Evolutionary conservation across 768 basidiomycete genomes (phyloP).

Genomic region (Kwoniella shandongensis): DNA sequence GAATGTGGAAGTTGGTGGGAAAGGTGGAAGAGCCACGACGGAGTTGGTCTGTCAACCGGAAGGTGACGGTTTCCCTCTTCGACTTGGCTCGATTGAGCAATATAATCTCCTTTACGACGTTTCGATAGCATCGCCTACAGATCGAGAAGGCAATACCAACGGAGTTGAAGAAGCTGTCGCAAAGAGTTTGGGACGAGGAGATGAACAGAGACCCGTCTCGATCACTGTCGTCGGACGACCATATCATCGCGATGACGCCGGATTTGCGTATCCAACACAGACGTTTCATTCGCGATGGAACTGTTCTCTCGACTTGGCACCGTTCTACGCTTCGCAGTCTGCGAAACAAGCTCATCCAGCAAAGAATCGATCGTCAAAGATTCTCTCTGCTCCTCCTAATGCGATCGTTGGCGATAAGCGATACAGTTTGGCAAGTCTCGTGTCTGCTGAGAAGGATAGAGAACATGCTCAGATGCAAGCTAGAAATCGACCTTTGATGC

Average conservation of each 20-base stretch:
- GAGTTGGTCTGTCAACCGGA: constrained; percentile 46
- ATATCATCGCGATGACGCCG: constrained; percentile 28
- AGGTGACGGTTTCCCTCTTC: constrained; percentile 66
- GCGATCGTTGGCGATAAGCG: constrained; percentile 47
- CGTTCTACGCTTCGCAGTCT: constrained; percentile 40
- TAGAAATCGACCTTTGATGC: constrained; percentile 31
- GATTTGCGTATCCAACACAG: constrained; percentile 63
- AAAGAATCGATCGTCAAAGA: constrained; percentile 15
- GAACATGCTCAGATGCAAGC: background rate
- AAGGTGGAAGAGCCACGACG: constrained; percentile 54
- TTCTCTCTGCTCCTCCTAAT: constrained; percentile 15
- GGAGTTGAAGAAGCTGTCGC: constrained; percentile 32
- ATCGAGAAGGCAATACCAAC: constrained; percentile 9
- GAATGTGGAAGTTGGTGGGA: constrained; percentile 72
- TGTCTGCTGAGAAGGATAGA: constrained; percentile 21
- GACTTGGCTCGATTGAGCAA: constrained; percentile 71
- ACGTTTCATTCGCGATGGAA: constrained; percentile 87
- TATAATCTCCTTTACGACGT: constrained; percentile 87
- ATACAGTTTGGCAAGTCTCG: constrained; percentile 40
- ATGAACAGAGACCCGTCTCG: constrained; percentile 72
- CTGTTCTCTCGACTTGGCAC: constrained; percentile 75
- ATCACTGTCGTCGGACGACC: constrained; percentile 79
- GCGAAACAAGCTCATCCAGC: constrained; percentile 7
- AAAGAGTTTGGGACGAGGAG: constrained; percentile 59
- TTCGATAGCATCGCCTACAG: constrained; percentile 59